These are phyloP conservation scores for Chondrostereum purpureum DNA, from an alignment of 1,284 basidiomycete genomes.

Conservation along the genomic window DNA sequence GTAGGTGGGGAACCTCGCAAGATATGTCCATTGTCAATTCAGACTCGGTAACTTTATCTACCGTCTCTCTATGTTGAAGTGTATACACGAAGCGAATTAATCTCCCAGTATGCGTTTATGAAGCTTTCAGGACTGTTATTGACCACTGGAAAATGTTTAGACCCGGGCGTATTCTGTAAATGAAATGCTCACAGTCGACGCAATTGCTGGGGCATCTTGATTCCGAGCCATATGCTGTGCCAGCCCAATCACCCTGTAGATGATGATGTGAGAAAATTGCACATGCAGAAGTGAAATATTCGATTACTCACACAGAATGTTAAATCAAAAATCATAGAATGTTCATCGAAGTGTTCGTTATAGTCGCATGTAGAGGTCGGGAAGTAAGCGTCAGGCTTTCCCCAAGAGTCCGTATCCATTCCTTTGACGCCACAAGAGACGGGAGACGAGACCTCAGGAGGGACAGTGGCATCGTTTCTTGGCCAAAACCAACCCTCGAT, in stretches of 20 bases:
- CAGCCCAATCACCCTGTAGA: constrained; percentile 48
- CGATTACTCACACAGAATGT: constrained; percentile 42
- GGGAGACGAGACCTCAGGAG: constrained; percentile 27
- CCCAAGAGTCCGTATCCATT: constrained; percentile 33
- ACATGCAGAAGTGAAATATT: background rate
- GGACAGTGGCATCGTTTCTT: constrained; percentile 31
- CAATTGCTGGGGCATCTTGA: constrained; percentile 33
- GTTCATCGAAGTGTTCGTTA: constrained; percentile 38
- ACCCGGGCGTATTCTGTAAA: too few relatives aligned
- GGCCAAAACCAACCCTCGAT: constrained; percentile 53
- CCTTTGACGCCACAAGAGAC: constrained; percentile 15
- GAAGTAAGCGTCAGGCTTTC: constrained; percentile 44
- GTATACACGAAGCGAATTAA: constrained; percentile 54
- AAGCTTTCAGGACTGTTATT: constrained; percentile 48
- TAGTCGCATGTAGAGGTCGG: constrained; percentile 37
- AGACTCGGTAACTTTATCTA: too few relatives aligned
- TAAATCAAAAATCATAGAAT: constrained; percentile 45
- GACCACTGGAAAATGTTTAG: constrained; percentile 33
- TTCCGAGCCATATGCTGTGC: constrained; percentile 21
- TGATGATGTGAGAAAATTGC: constrained; percentile 4
- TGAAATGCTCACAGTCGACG: constrained; percentile 33
- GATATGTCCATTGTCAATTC: background rate
- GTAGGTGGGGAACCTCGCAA: background rate
- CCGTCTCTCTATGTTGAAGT: constrained; percentile 19
- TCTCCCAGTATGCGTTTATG: constrained; percentile 55